Percentiles rank a stretch among this genome's conserved stretches.
Evolutionary conservation across 176 grass and related monocot species (phyloP).

Genomic region (Pontederia crassipes): DNA sequence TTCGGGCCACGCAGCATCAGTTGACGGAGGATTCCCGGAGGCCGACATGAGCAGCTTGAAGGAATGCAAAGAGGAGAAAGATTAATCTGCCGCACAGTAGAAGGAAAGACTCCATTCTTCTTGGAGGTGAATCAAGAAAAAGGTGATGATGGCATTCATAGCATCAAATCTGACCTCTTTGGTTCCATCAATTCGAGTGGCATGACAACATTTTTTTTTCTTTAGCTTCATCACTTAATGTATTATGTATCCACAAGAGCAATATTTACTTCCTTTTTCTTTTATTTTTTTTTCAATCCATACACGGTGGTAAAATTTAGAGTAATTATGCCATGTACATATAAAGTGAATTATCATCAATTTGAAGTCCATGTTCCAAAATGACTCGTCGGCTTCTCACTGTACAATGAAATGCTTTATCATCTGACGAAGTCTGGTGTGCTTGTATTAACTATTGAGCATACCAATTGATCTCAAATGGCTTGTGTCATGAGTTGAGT

Average conservation of each 20-base stretch:
- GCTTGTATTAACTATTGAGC: too few relatives aligned
- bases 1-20: constrained; percentile 14
- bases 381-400: too few relatives aligned
- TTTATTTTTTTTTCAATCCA: constrained; percentile 1
- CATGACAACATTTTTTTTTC: constrained; percentile 31
- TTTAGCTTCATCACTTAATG: constrained; percentile 39
- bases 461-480: too few relatives aligned
- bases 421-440: too few relatives aligned
- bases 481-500: too few relatives aligned
- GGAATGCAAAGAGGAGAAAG: constrained; percentile 90
- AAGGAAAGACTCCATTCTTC: not conserved
- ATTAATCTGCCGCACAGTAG: constrained; percentile 15
- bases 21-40: constrained; percentile 35
- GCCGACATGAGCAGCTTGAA: constrained; percentile 70
- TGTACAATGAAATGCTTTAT: too few relatives aligned
- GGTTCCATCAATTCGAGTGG: constrained; percentile 33
- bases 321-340: too few relatives aligned
- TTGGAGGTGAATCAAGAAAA: constrained; percentile 8
- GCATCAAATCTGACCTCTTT: too few relatives aligned
- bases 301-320: too few relatives aligned
- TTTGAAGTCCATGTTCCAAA: too few relatives aligned
- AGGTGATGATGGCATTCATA: constrained; percentile 23
- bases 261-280: constrained; percentile 21
- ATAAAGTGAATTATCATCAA: too few relatives aligned
- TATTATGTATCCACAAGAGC: constrained; percentile 58